phyloP scores from a whole-genome alignment of 1,284 basidiomycete genomes.

The Mycena sp. region DNA sequence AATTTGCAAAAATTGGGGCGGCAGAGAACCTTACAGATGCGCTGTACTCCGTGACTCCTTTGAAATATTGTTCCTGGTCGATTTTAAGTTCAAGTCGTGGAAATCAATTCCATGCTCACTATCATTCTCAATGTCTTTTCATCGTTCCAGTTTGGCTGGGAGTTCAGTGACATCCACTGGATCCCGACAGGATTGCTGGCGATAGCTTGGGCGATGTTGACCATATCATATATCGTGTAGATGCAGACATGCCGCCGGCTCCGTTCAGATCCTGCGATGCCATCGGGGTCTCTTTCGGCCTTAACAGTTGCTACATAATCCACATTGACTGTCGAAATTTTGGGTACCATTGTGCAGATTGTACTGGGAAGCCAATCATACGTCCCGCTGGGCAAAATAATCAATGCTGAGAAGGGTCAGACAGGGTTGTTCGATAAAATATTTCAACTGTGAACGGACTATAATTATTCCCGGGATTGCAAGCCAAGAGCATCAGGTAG shows the following conservation, averaged over 20 bases:
- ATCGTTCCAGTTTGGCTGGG: neutral
- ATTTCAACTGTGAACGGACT: neutral
- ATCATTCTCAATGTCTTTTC: neutral
- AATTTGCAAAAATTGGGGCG: neutral
- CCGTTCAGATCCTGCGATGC: neutral
- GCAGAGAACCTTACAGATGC: neutral
- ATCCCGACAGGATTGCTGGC: neutral
- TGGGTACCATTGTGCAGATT: neutral
- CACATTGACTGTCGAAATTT: neutral
- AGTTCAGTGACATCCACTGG: neutral
- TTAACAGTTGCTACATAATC: neutral
- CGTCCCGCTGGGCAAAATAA: no score
- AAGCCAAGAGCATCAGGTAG: no score
- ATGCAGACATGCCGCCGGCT: neutral
- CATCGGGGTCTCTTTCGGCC: neutral
- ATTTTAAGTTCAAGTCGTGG: no score
- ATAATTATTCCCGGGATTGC: neutral
- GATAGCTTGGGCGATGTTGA: neutral
- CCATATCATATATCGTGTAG: neutral
- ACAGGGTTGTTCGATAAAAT: neutral
- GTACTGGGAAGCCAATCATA: neutral
- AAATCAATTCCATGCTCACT: neutral
- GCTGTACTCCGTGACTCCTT: neutral
- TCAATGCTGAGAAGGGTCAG: neutral
- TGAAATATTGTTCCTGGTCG: neutral